Conservation (phyloP, 1,284 basidiomycete genomes). For the Lentinula novae-zelandiae region DNA sequence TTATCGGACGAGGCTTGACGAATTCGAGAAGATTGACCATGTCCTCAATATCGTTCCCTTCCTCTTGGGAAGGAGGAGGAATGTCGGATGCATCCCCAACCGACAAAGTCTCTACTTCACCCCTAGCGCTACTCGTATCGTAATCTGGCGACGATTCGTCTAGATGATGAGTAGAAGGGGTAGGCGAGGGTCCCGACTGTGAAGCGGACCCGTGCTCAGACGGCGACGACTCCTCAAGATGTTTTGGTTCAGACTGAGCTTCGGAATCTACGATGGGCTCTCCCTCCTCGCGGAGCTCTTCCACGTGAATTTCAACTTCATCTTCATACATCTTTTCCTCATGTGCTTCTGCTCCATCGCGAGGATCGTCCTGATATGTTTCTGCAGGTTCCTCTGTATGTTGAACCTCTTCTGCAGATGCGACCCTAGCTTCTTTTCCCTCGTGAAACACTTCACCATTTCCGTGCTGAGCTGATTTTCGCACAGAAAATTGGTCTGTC, state of each 20-base stretch:
- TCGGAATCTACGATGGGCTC: constrained; percentile 1
- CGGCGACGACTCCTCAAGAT: neutral
- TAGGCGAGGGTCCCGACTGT: neutral
- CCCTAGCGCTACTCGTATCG: neutral
- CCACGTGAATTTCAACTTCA: neutral
- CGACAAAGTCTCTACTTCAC: neutral
- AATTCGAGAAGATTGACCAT: constrained; percentile 64
- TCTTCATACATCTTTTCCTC: neutral
- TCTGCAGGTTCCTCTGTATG: neutral
- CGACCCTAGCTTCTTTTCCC: neutral
- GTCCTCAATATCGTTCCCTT: constrained; percentile 45
- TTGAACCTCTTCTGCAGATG: neutral
- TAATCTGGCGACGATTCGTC: neutral
- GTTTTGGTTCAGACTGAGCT: neutral
- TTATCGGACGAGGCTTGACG: constrained; percentile 38
- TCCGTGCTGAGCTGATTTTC: neutral
- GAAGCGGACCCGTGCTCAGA: neutral
- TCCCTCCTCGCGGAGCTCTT: constrained; percentile 5
- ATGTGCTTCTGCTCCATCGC: neutral
- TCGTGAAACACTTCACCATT: neutral
- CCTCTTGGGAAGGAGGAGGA: neutral
- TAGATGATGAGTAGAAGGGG: neutral
- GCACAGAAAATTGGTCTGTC: neutral
- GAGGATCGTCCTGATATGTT: neutral
- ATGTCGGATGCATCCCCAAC: neutral